Evolutionary conservation across 495 filamentous ascomycete species (phyloP).

Genomic region (Oidiodendron maius): DNA sequence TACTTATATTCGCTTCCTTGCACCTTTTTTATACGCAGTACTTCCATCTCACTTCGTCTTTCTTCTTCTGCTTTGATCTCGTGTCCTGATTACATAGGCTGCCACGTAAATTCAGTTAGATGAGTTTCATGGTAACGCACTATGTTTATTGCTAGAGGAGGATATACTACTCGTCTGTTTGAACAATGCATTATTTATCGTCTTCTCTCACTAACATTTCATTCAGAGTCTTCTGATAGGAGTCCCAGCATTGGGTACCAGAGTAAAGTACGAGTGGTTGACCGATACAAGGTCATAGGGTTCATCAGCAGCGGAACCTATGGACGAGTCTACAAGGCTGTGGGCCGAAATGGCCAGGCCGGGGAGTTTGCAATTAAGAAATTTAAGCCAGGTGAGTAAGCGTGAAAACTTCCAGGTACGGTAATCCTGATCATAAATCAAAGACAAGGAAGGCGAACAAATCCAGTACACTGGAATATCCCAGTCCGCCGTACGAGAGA

Average conservation of each 20-base stretch:
- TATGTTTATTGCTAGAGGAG: constrained; percentile 22
- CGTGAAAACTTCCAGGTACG: background rate
- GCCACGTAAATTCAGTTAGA: background rate
- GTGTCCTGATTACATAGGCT: too few species aligned
- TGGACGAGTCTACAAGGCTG: constrained; percentile 94
- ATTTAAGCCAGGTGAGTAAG: constrained; percentile 73
- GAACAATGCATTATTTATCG: constrained; percentile 26
- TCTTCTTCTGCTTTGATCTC: background rate
- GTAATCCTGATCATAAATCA: constrained; percentile 9
- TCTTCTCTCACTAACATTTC: constrained; percentile 27
- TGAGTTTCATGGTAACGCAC: constrained; percentile 1
- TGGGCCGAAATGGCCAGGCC: constrained; percentile 60
- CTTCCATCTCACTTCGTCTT: background rate
- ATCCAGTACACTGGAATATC: constrained; percentile 96
- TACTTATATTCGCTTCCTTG: constrained; percentile 34
- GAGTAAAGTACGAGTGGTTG: constrained; percentile 82
- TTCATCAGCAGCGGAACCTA: constrained; percentile 99
- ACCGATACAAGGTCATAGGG: constrained; percentile 90
- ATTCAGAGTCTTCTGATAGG: constrained; percentile 38
- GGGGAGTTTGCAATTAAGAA: constrained; percentile 98
- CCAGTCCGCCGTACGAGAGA: constrained; percentile 94
- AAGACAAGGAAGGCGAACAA: constrained; percentile 90
- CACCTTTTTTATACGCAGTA: constrained; percentile 7
- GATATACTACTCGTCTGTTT: constrained; percentile 23
- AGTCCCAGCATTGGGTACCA: constrained; percentile 53